These are phyloP conservation scores for Lactarius sp. DNA, from an alignment of 768 basidiomycete species.

Conservation along the genomic window DNA sequence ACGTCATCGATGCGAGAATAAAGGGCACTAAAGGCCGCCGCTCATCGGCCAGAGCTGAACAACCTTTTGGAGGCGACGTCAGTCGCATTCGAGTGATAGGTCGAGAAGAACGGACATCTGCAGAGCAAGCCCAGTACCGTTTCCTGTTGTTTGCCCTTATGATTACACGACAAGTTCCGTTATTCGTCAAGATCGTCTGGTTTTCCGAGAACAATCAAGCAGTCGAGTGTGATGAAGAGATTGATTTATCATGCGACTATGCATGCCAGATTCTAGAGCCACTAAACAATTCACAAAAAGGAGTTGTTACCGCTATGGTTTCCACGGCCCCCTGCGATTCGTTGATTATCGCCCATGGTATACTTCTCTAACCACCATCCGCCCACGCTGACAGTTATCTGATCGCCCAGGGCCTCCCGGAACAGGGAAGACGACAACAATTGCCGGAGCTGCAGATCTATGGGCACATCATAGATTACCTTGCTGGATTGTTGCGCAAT, in stretches of 20 bases:
- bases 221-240: neutral
- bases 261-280: neutral
- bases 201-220: neutral
- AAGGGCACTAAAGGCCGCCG: neutral
- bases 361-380: no score
- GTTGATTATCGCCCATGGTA: slow-evolving; percentile 20
- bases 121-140: slow-evolving; percentile 9
- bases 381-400: neutral
- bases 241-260: neutral
- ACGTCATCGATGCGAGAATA: neutral
- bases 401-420: slow-evolving; percentile 16
- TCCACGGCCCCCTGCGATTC: neutral
- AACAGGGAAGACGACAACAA: slow-evolving; percentile 24
- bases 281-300: slow-evolving; percentile 8
- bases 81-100: slow-evolving; percentile 15
- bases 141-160: slow-evolving; percentile 4
- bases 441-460: slow-evolving; percentile 8
- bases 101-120: slow-evolving; percentile 14
- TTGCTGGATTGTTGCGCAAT: slow-evolving; percentile 74
- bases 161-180: neutral
- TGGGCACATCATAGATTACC: slow-evolving; percentile 8
- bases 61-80: neutral
- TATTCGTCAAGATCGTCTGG: slow-evolving; percentile 13
- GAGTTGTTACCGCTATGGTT: slow-evolving; percentile 14
- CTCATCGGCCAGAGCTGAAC: neutral